Percentiles rank a stretch among this genome's conserved stretches.
phyloP scores from a whole-genome alignment of 2,329 filamentous ascomycete genomes.

The Ceratocystis papillata region DNA sequence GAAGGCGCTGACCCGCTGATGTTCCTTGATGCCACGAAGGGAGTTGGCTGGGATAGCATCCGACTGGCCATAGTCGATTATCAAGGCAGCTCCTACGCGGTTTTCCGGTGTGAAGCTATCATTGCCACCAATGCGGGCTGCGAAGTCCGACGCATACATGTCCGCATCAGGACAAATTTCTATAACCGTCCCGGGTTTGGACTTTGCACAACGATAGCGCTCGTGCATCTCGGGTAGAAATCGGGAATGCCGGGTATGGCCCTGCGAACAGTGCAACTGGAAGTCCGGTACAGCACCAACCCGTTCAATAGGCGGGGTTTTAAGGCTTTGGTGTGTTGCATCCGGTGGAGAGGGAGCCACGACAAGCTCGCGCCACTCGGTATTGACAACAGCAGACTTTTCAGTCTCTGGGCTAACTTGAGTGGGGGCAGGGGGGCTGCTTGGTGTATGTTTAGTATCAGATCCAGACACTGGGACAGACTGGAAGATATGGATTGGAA shows the following conservation, averaged over 20 bases:
- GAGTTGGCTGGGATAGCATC: conserved; percentile 75
- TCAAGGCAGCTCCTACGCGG: conserved; percentile 64
- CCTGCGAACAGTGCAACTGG: conserved; percentile 65
- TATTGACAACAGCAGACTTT: conserved; percentile 27
- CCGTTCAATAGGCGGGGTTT: conserved; percentile 43
- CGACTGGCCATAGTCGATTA: conserved; percentile 75
- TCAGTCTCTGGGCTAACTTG: conserved; percentile 32
- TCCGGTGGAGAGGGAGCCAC: conserved; percentile 55
- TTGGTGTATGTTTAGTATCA: conserved; percentile 32
- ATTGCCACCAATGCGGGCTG: conserved; percentile 68
- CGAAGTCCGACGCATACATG: conserved; percentile 70
- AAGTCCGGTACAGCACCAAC: conserved; percentile 62
- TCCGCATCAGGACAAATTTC: conserved; percentile 85
- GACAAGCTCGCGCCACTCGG: conserved; percentile 70
- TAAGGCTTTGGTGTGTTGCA: conserved; percentile 43
- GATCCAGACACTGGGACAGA: conserved; percentile 46
- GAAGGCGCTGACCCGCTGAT: conserved; percentile 69
- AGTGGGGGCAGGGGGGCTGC: conserved; percentile 27
- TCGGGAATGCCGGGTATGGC: conserved; percentile 68
- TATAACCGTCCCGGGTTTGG: conserved; percentile 56
- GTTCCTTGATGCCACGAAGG: conserved; percentile 73
- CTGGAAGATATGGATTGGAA: conserved; percentile 93
- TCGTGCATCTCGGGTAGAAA: conserved; percentile 73
- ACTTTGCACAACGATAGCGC: conserved; percentile 66
- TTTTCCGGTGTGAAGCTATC: conserved; percentile 22